Conservation (phyloP, 2,329 filamentous ascomycete species). For the Ophiobolus disseminans region DNA sequence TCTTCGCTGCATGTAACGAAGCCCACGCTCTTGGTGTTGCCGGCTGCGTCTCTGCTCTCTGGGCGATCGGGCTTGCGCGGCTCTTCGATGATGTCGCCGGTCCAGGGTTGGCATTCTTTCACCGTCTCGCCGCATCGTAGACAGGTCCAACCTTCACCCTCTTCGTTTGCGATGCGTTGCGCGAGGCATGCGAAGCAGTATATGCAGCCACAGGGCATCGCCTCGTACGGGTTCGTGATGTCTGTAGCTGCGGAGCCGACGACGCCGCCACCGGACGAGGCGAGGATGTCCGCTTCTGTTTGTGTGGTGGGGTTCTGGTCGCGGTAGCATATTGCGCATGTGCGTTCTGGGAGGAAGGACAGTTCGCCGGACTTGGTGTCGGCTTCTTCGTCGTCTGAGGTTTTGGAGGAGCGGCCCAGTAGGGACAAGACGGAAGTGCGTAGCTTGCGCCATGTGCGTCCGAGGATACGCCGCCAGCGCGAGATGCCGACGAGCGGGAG, state of each 20-base stretch:
- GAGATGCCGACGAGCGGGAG: constrained; percentile 96
- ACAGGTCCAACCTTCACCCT: constrained; percentile 93
- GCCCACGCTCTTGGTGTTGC: constrained; percentile 22
- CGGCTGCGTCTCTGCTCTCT: constrained; percentile 1
- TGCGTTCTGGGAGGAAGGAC: constrained; percentile 86
- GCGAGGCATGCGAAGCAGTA: constrained; percentile 98
- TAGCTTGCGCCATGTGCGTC: constrained; percentile 82
- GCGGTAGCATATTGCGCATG: constrained; percentile 95
- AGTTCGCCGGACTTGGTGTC: constrained; percentile 72
- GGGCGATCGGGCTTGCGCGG: constrained; percentile 7
- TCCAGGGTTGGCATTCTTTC: constrained; percentile 89
- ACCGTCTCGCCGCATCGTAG: constrained; percentile 84
- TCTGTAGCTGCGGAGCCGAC: constrained; percentile 90
- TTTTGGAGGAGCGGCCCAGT: constrained; percentile 52
- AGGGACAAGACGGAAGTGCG: constrained; percentile 62
- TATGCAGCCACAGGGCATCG: constrained; percentile 85
- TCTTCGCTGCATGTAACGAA: constrained; percentile 20
- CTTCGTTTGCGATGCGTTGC: constrained; percentile 85
- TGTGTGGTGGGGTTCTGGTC: constrained; percentile 78
- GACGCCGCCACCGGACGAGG: constrained; percentile 71
- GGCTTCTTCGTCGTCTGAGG: constrained; percentile 58
- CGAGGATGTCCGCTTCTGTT: constrained; percentile 70
- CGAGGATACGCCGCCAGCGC: constrained; percentile 90
- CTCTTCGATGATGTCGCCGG: constrained; percentile 79
- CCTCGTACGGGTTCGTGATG: constrained; percentile 94